phyloP scores from a whole-genome alignment of 208 protist genomes.

The Trypanosoma melophagium region DNA sequence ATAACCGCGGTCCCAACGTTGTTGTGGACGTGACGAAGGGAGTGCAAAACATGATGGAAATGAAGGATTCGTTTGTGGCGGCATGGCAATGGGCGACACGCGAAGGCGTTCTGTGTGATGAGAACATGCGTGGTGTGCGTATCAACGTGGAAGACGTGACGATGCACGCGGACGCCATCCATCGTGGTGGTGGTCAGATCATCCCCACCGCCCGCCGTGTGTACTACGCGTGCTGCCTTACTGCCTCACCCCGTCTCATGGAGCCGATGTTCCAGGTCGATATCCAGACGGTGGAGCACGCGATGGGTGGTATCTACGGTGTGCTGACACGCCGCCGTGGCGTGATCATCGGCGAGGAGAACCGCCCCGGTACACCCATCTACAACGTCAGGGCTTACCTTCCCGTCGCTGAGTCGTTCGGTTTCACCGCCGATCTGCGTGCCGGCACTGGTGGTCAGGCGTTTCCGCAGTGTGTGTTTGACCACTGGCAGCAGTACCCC shows the following conservation, averaged over 20 bases:
- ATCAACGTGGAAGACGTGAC: conserved; percentile 97
- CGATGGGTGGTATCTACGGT: conserved; percentile 96
- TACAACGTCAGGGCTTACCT: conserved; percentile 97
- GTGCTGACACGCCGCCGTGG: conserved; percentile 96
- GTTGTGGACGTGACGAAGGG: conserved; percentile 97
- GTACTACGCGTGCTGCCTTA: conserved; percentile 94
- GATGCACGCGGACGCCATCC: conserved; percentile 98
- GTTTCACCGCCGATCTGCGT: conserved; percentile 95
- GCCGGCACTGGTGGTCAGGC: conserved; percentile 93
- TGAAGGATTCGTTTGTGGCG: conserved; percentile 96
- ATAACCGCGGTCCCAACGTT: conserved; percentile 96
- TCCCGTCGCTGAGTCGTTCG: conserved; percentile 99
- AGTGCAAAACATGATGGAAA: conserved; percentile 98
- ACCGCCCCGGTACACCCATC: conserved; percentile 95
- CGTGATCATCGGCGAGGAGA: conserved; percentile 95
- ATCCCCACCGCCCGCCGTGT: conserved; percentile 95
- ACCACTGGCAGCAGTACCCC: conserved; percentile 96
- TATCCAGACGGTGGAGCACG: conserved; percentile 94
- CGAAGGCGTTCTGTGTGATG: conserved; percentile 95
- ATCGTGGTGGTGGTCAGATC: conserved; percentile 98
- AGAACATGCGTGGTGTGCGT: conserved; percentile 96
- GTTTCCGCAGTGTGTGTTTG: conserved; percentile 98
- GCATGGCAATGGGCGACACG: conserved; percentile 96
- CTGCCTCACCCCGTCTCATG: conserved; percentile 92
- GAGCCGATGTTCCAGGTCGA: conserved; percentile 98